These are phyloP conservation scores for Acanthamoeba castellanii DNA, from an alignment of 208 protist genomes.

Conservation along the genomic window DNA sequence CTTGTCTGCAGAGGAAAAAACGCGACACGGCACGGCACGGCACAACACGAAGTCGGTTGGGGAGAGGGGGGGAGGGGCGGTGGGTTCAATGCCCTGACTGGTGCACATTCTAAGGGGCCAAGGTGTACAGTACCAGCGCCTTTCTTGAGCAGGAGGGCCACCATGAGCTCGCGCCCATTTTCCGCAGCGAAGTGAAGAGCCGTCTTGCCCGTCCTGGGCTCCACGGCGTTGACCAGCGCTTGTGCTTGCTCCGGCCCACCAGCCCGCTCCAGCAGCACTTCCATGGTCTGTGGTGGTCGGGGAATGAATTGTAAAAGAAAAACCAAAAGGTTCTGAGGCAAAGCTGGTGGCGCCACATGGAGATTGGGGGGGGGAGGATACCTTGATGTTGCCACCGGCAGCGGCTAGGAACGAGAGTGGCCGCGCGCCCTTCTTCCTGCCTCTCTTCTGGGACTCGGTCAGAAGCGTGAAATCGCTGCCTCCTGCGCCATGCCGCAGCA, in stretches of 20 bases:
- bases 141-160: background rate
- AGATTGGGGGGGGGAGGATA: background rate
- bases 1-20: background rate
- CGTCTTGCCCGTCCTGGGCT: background rate
- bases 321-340: too few species aligned
- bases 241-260: background rate
- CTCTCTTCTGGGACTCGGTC: background rate
- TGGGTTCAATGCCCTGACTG: too few species aligned
- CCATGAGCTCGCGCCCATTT: background rate
- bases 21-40: too few species aligned
- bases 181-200: background rate
- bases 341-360: too few species aligned
- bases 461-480: background rate
- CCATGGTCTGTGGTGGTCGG: background rate
- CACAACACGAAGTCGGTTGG: too few species aligned
- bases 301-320: background rate
- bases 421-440: background rate
- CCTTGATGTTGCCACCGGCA: slow-evolving; percentile 5
- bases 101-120: too few species aligned
- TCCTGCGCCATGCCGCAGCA: background rate
- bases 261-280: background rate
- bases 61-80: too few species aligned
- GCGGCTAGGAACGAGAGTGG: slow-evolving; percentile 1
- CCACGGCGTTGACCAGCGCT: background rate
- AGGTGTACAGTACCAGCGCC: background rate